Evolutionary conservation across 1,284 basidiomycete species (phyloP).

Genomic region (Veloboletus limbatus): DNA sequence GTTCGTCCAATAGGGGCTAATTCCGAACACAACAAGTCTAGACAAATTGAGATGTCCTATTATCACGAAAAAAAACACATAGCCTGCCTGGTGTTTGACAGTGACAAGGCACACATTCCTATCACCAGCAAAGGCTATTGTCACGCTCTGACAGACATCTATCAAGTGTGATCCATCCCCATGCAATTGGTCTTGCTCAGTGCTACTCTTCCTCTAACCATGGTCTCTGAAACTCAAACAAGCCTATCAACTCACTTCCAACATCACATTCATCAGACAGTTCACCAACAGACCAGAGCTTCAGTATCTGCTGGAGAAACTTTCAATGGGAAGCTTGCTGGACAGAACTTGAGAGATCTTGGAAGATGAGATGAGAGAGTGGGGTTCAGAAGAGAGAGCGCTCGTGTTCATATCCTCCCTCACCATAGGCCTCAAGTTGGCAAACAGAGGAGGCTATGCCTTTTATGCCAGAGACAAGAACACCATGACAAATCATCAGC

Average conservation of each 20-base stretch:
- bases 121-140: neutral
- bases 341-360: too few relatives aligned
- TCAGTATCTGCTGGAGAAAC: neutral
- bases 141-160: neutral
- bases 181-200: neutral
- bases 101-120: slow-evolving; percentile 3
- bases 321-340: too few relatives aligned
- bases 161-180: neutral
- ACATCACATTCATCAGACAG: neutral
- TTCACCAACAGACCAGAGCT: neutral
- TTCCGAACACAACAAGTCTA: too few relatives aligned
- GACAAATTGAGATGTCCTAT: too few relatives aligned
- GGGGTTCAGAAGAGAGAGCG: too few relatives aligned
- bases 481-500: too few relatives aligned
- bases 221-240: accelerated
- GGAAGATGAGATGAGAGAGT: too few relatives aligned
- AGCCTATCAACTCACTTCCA: accelerated
- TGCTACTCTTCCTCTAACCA: neutral
- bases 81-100: neutral
- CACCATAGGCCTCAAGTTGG: too few relatives aligned
- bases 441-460: too few relatives aligned
- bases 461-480: too few relatives aligned
- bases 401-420: too few relatives aligned
- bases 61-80: neutral
- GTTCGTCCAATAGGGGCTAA: too few relatives aligned